Base-by-base conservation (phyloP, 139 green algal species). In the Trebouxia sp. region DNA sequence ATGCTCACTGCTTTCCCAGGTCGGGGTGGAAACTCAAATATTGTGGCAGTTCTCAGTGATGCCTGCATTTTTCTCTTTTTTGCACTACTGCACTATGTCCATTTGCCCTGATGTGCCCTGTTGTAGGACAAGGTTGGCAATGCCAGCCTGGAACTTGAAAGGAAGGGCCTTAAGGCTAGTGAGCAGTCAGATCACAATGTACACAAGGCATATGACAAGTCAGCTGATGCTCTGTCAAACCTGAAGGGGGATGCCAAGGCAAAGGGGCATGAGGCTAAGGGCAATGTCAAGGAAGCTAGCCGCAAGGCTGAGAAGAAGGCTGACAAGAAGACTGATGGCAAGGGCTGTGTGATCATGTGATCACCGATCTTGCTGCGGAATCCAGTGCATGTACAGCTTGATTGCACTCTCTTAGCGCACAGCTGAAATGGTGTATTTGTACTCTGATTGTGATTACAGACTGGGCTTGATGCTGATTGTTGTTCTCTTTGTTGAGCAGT, bases 301-400 rank as follows among this genome's bases (percentile, higher is more conserved):
- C 30, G 65, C 72, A 79, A 66, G 30, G 72, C 45, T 62, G 43
- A 79, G 45, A 55, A 38, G 5, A 62, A 79, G 72, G 28, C 45
- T 43, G 45, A 79, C 28, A 55, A 79, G 72, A 65, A 79, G 47
- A 24, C 32, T 24, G 56, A 30, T 30, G 69, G 69, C 42, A n/a
- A 48, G n/a, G 69, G 69, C 69, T 77, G 69, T 38, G n/a, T 24
- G n/a, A 51, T 77, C 24, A 77, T 77, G 69, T 77, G 43, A 72
- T 72, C 43, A 9, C 24, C 30, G 0, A 30, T 22, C 20, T 20
- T 65, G 1, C n/a, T n/a, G n/a, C n/a, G n/a, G n/a, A n/a, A 65
- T 1, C 15, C 20, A 24, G 28, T 30, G 22, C 51, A 6, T 4
- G 51, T 32, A 65, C 20, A 5, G 32, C 10, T 37, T 9, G 12